Base-by-base conservation (phyloP, 768 basidiomycete species). In the Hygrocybe punicea region DNA sequence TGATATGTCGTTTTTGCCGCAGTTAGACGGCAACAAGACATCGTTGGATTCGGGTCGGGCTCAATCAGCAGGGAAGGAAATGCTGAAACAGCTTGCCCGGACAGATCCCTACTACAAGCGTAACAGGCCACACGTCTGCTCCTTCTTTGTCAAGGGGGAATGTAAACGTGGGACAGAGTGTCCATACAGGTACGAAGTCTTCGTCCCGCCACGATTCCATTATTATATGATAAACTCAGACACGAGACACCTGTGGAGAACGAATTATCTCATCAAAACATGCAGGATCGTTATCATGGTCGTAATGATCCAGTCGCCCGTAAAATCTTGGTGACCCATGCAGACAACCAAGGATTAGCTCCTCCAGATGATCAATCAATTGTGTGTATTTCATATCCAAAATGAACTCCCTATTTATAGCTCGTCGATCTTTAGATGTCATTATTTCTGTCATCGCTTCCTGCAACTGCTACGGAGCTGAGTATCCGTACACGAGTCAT, bases 81-180 rank as follows among this genome's bases (percentile, higher is more conserved):
- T 98, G 91, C 76, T 99, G 54, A 98, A 98, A 73, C 84, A 90
- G 61, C 76, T 99, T 10, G 97, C 97, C 21, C 83, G 96, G 62
- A 91, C 91, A 29, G 96, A 98, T 65, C 97, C 97, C 0, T 93
- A 93, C 70, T 98, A 98, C 77, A 97, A 98, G 73, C 86, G 96
- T 56, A 99, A 98, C 73, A 77, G 89, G 55, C 93, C 97, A 46
- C 90, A 98, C 62, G 67, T 97, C 13, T 99, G 97, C 71, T 92
- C 91, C 2, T 98, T 98, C 81, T 98, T 87, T 68, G 86, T 81
- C 50, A 99, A 98, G 73, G 97, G 97, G 0, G 90, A 95, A 55
- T 99, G 97, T 70, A 92, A 80, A 39, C 84, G 97, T 42, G 97
- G 97, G 6, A 73, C 76, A 13, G 93, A 96, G 58, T 99, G 97